Base-by-base conservation (phyloP, 345 rosid genomes). In the Psidium friedrichsthalianum region DNA sequence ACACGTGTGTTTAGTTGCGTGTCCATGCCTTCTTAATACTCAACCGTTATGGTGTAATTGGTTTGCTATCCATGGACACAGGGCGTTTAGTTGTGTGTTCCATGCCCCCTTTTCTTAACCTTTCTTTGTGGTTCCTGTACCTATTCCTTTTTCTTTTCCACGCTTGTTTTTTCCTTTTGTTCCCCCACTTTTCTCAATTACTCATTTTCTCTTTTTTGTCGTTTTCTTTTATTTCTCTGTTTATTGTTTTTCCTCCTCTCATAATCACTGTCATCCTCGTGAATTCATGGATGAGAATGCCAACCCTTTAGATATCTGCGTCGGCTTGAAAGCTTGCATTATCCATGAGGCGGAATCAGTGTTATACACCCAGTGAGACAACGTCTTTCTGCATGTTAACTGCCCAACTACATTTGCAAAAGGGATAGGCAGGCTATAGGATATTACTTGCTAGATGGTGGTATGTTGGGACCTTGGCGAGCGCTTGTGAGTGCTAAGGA, bases 31-130 rank as follows among this genome's bases (percentile, higher is more conserved):
- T n/a, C 59, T 44, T 56, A 36, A 25, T 32, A 13, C n/a, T 18
- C 44, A 83, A n/a, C 84, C 51, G 49, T 36, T 54, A 59, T 51
- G 91, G 93, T 2, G 91, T 94, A 36, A 94, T 94, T 6, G 44
- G 44, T 42, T 42, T n/a, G 44, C 44, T 42, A 42, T 42, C 44
- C 44, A 6, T 42, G 84, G 93, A 91, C 84, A 59, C 85, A 12
- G 57, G 80, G n/a, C n/a, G 22, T 85, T 57, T 89, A 88, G 87
- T 82, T 82, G 47, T 25, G 24, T 32, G 49, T 53, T n/a, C 12
- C 61, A 32, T 29, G 58, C 58, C 51, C 42, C 59, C 32, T n/a
- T n/a, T n/a, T n/a, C n/a, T n/a, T n/a, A n/a, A n/a, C n/a, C n/a
- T n/a, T n/a, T n/a, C n/a, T n/a, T n/a, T n/a, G n/a, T n/a, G n/a